Conservation (phyloP, 805 yeast species). For the Candida pini region DNA sequence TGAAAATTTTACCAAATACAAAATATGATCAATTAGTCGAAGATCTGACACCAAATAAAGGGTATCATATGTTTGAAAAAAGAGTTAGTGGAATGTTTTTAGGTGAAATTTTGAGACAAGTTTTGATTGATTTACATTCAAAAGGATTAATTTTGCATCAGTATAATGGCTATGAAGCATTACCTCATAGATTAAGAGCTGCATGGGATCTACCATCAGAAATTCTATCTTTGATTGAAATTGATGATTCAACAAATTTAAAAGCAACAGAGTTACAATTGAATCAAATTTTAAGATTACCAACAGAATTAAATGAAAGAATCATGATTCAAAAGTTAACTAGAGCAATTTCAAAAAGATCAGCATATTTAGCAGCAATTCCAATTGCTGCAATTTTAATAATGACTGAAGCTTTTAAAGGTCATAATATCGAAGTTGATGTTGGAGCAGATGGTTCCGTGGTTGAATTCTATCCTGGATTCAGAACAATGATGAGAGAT, state of each 20-base stretch:
- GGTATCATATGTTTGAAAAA: slow-evolving; percentile 89
- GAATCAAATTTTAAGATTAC: slow-evolving; percentile 60
- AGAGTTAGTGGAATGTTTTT: slow-evolving; percentile 88
- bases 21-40: slow-evolving; percentile 73
- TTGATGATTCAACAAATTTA: slow-evolving; percentile 73
- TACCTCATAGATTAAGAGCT: slow-evolving; percentile 60
- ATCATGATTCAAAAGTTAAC: slow-evolving; percentile 65
- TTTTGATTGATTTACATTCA: slow-evolving; percentile 61
- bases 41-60: slow-evolving; percentile 68
- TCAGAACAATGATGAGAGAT: slow-evolving; percentile 71
- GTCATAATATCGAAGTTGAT: slow-evolving; percentile 68
- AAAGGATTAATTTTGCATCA: slow-evolving; percentile 55
- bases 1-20: slow-evolving; percentile 70
- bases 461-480: slow-evolving; percentile 89
- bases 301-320: slow-evolving; percentile 70
- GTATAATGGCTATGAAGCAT: slow-evolving; percentile 35
- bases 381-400: slow-evolving; percentile 79
- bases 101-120: slow-evolving; percentile 81
- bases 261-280: slow-evolving; percentile 65
- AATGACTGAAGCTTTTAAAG: slow-evolving; percentile 62
- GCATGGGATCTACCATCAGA: slow-evolving; percentile 80
- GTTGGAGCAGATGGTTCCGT: slow-evolving; percentile 96
- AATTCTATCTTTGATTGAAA: slow-evolving; percentile 79
- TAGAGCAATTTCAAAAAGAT: slow-evolving; percentile 75
- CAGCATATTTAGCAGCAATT: slow-evolving; percentile 86